Base-by-base conservation (phyloP, 2,329 filamentous ascomycete species). In the Colletotrichum plurivorum region DNA sequence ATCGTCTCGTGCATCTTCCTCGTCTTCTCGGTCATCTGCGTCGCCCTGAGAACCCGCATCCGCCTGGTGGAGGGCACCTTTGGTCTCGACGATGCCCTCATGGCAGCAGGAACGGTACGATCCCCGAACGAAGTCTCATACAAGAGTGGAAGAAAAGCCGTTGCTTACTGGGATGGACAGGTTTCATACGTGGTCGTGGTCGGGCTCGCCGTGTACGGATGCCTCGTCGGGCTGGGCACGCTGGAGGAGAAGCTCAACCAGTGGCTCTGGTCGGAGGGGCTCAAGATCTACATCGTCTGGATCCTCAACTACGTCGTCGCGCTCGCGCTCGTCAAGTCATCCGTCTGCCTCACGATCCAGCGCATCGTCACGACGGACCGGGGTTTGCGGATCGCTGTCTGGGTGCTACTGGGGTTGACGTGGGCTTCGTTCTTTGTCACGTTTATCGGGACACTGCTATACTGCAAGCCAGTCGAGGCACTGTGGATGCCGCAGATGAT, bases 271-370 rank as follows among this genome's bases (percentile, higher is more conserved):
- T 65, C 68, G n/a, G 75, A 75, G 41, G 72, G 70, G 18, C 67
- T 69, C 43, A 69, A 69, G 62, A 67, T 52, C 36, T 72, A 75
- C 43, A 72, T 73, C 39, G 68, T 76, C 41, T 76, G 75, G 73
- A 76, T 76, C 57, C 52, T 76, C n/a, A 63, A 73, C 16, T 77
- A 77, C 64, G 73, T 76, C 22, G 48, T 64, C 39, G 70, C 71
- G 5, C 62, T 76, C 25, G 71, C 73, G 13, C 64, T 73, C 18
- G 70, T 77, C 71, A 77, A 77, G 49, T 79, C 79, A 18, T 82
- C 80, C 41, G 76, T 75, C 74, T 81, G 81, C 55, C 74, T 77
- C 9, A 78, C 75, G 41, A 78, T 81, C 0, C 77, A 79, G 41
- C 73, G 81, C 10, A 82, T 67, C n/a, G 71, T 73, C 43, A 78